Evolutionary conservation across 768 basidiomycete species (phyloP).

Genomic region (Amanita inopinata): DNA sequence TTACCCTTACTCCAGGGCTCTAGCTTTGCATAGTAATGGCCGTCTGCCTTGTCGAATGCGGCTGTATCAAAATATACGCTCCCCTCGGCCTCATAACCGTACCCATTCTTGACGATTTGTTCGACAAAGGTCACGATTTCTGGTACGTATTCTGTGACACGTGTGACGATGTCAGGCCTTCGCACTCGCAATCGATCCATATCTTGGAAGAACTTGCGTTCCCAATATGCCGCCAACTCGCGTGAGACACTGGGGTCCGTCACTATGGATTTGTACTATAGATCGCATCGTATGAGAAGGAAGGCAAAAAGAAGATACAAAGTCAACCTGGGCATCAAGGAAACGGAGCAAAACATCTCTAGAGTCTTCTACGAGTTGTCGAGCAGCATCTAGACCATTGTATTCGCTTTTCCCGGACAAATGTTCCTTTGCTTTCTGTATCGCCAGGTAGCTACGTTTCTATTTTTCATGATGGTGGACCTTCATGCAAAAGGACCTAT

Average conservation of each 20-base stretch:
- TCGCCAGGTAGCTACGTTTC: conserved; percentile 41
- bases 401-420: conserved; percentile 34
- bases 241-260: conserved; percentile 83
- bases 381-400: conserved; percentile 33
- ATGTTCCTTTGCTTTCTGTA: conserved; percentile 36
- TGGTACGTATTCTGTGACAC: conserved; percentile 95
- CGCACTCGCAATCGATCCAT: conserved; percentile 85
- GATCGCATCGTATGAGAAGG: conserved; percentile 6
- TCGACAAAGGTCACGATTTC: conserved; percentile 90
- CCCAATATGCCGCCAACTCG: conserved; percentile 80
- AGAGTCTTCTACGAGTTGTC: conserved; percentile 59
- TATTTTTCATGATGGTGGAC: conserved; percentile 21
- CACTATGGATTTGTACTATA: conserved; percentile 67
- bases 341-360: conserved; percentile 66
- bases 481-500: conserved; percentile 12
- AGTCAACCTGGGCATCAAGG: conserved; percentile 64
- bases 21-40: conserved; percentile 86
- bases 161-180: conserved; percentile 83
- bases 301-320: conserved; percentile 8
- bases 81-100: conserved; percentile 57
- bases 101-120: conserved; percentile 78
- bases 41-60: conserved; percentile 66
- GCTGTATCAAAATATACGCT: conserved; percentile 89
- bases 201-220: conserved; percentile 80
- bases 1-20: conserved; percentile 97